Evolutionary conservation across 176 grass and related monocot species (phyloP), one percentile per base, ranked within the genome.

Genomic region (Phoenix roebelenii): DNA sequence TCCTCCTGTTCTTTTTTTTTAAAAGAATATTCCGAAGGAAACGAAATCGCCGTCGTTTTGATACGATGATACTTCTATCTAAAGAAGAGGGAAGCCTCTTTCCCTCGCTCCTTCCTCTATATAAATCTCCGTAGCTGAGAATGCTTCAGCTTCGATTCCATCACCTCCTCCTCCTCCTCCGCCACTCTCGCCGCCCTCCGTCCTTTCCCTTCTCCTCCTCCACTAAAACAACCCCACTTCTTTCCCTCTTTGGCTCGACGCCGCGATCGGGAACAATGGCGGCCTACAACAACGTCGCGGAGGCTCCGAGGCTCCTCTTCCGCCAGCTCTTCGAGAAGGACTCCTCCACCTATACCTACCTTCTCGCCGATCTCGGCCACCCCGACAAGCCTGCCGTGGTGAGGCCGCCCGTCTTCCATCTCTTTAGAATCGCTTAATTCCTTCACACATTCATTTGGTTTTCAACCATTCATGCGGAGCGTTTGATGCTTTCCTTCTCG

Each of bases 311-410:
- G 78, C 67, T 97, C 54, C 79, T 97, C 19, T 78, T 97, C 52
- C 75, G 93, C 65, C 93, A 97, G 68, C 76, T 97, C 25, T 97
- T 97, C 73, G 93, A 97, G 87, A 80, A 91, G 79, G 93, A 92
- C 74, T 91, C 87, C 58, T 75, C 55, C 65, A 97, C 93, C 2
- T 97, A 97, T 69, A 97, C 93, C 50, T 97, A 97, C 71, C 87
- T 97, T 61, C 82, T 97, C 69, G 93, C 93, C 32, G 93, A 97
- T 73, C 50, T 91, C n/a, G 54, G 59, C 29, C 84, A 85, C 53
- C 78, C 84, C 19, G 87, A 88, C 17, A 97, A 80, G 53, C 87
- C 87, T 18, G 93, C 93, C 23, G 79, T 97, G 87, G 93, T 97
- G 75, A 84, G 73, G 74, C 17, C 4, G 1, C 22, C 63, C 7